phyloP scores from a whole-genome alignment of 768 basidiomycete species.

The Lactifluus hygrophoroides region DNA sequence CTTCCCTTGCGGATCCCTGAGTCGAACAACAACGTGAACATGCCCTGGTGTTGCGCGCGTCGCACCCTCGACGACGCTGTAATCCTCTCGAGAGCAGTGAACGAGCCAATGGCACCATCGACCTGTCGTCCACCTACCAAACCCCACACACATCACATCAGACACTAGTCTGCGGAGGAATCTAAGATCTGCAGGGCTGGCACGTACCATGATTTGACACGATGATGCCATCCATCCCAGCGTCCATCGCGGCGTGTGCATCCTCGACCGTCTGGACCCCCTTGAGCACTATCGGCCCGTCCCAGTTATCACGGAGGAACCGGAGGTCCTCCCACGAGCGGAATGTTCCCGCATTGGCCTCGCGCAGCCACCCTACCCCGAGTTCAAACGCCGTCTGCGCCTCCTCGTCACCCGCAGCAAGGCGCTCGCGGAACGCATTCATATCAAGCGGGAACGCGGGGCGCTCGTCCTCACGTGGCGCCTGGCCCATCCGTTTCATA shows the following conservation, averaged over 20 bases:
- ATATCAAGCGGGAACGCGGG: constrained; percentile 55
- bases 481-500: constrained; percentile 47
- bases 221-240: constrained; percentile 62
- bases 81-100: constrained; percentile 63
- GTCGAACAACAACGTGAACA: constrained; percentile 64
- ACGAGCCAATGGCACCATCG: constrained; percentile 69
- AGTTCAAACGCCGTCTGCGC: constrained; percentile 35
- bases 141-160: not conserved
- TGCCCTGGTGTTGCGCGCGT: constrained; percentile 49
- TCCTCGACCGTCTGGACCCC: constrained; percentile 67
- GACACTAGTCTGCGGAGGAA: no score
- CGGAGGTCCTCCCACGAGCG: constrained; percentile 64
- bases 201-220: constrained; percentile 71
- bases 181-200: not conserved
- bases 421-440: constrained; percentile 34
- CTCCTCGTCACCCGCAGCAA: constrained; percentile 40
- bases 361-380: constrained; percentile 54
- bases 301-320: constrained; percentile 65
- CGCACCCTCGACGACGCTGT: constrained; percentile 51
- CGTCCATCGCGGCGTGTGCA: constrained; percentile 58
- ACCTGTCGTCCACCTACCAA: constrained; percentile 60
- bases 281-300: constrained; percentile 69
- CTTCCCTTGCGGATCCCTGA: constrained; percentile 78
- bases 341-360: constrained; percentile 54
- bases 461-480: constrained; percentile 35